A percentile compares a stretch with the other conserved stretches of the same genome.
These are phyloP conservation scores for Candida pseudofarinosa DNA, from an alignment of 805 yeast genomes.

Conservation along the genomic window DNA sequence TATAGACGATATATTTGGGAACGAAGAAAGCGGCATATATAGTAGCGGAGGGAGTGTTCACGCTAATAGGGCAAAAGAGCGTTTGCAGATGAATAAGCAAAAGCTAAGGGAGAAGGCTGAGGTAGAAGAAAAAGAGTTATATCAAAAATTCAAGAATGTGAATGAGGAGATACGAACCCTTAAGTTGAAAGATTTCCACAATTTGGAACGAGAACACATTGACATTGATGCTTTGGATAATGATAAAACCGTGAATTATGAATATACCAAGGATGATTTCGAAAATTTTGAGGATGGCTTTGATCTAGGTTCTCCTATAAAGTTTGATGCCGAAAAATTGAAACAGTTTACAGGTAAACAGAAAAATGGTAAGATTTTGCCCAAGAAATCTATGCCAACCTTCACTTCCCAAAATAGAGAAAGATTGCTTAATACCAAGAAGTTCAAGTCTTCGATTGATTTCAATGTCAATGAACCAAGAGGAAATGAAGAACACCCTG, in stretches of 20 bases:
- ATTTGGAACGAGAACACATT: slow-evolving; percentile 7
- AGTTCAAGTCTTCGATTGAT: slow-evolving; percentile 33
- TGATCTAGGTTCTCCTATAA: slow-evolving; percentile 11
- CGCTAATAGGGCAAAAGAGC: slow-evolving; percentile 19
- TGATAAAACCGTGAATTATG: slow-evolving; percentile 33
- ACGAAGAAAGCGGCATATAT: slow-evolving; percentile 34
- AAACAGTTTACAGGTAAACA: slow-evolving; percentile 6
- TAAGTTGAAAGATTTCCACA: slow-evolving; percentile 25
- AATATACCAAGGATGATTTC: slow-evolving; percentile 33
- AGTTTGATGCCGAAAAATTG: slow-evolving; percentile 9
- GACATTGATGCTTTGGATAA: slow-evolving; percentile 23
- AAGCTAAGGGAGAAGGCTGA: slow-evolving; percentile 29
- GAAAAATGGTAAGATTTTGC: not conserved
- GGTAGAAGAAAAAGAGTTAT: slow-evolving; percentile 29
- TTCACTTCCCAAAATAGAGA: slow-evolving; percentile 3
- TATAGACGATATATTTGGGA: slow-evolving; percentile 34
- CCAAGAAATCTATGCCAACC: slow-evolving; percentile 13
- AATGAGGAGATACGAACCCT: slow-evolving; percentile 25
- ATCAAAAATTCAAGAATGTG: slow-evolving; percentile 11
- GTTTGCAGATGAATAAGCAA: slow-evolving; percentile 18
- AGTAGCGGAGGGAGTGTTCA: slow-evolving; percentile 13
- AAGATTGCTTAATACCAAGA: slow-evolving; percentile 10
- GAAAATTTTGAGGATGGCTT: slow-evolving; percentile 37
- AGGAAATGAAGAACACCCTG: slow-evolving; percentile 17
- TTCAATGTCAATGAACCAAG: slow-evolving; percentile 14